Base-by-base conservation (phyloP, 164 flowering plant genomes). In the Magnolia kwangsiensis region DNA sequence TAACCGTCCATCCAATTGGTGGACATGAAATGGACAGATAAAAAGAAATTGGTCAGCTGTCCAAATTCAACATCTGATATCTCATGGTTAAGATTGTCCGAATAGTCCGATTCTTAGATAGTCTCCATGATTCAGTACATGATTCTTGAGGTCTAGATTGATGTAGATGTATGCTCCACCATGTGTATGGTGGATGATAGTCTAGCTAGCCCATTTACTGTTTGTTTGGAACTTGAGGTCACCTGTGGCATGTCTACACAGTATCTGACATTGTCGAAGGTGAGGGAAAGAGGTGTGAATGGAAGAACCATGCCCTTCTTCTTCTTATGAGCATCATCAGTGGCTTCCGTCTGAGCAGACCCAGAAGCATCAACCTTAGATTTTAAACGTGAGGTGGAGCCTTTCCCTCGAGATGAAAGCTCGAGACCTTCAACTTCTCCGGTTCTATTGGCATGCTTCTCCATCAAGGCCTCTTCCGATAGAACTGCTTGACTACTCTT, bases 231-330 rank as follows among this genome's bases (percentile, higher is more conserved):
- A 20, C 14, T 19, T 37, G n/a, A 14, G 72, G 19, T 45, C 11
- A 87, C 89, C 86, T 78, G 82, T 71, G 88, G 90, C 87, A 86
- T 87, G 78, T 87, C 90, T 3, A 87, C 87, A 21, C 85, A 77
- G 74, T 86, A 87, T 67, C 70, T 73, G 69, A 87, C 77, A 18
- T 84, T 81, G 50, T 86, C 84, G 72, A 86, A 86, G n/a, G 87
- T 78, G 77, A 87, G 72, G 20, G 88, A 83, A 64, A 77, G 85
- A 37, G 88, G 90, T 73, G 80, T 51, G 64, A 87, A 87, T 19
- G 90, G 90, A 68, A 87, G 84, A 78, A 87, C 82, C 87, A 87
- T 82, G 75, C 87, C 87, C 29, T 71, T 78, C 71, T 81, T 84
- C 23, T 45, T 69, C 9, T 76, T 63, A 64, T 31, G 63, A 50